Conservation (phyloP, 2,329 filamentous ascomycete species). For the Phialemoniopsis sp. region DNA sequence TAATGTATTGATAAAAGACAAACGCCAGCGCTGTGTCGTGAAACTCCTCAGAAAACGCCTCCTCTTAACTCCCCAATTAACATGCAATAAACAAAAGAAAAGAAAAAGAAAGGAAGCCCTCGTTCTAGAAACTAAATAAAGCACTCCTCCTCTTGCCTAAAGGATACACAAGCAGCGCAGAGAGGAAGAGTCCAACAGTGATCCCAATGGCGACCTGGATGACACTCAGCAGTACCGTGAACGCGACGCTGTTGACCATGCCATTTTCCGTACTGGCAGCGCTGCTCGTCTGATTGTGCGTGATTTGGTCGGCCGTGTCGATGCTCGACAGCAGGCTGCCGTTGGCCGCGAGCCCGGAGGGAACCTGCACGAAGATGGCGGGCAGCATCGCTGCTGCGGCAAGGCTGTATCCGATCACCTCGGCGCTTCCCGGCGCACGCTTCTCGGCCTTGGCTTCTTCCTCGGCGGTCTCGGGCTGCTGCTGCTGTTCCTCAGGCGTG, state of each 20-base stretch:
- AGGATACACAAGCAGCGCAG: slow-evolving; percentile 50
- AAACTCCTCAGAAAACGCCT: too few relatives aligned
- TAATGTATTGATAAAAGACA: too few relatives aligned
- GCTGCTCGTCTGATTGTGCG: slow-evolving; percentile 31
- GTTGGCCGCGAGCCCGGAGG: slow-evolving; percentile 56
- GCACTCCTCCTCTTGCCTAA: slow-evolving; percentile 55
- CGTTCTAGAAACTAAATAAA: slow-evolving; percentile 45
- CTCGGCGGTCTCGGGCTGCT: slow-evolving; percentile 11
- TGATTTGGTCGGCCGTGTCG: slow-evolving; percentile 50
- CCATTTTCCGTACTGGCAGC: slow-evolving; percentile 13
- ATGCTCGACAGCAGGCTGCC: slow-evolving; percentile 57
- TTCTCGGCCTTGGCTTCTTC: slow-evolving; percentile 9
- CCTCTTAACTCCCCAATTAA: too few relatives aligned
- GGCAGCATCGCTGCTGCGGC: slow-evolving; percentile 83
- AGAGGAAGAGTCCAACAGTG: slow-evolving; percentile 56
- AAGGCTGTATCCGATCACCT: slow-evolving; percentile 62
- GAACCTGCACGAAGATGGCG: slow-evolving; percentile 74
- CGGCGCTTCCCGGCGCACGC: slow-evolving; percentile 23
- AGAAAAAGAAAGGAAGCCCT: too few relatives aligned
- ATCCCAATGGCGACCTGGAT: slow-evolving; percentile 60
- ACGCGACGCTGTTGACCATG: slow-evolving; percentile 38
- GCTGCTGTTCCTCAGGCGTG: slow-evolving; percentile 2
- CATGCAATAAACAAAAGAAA: too few relatives aligned
- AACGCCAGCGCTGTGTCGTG: too few relatives aligned
- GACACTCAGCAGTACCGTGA: slow-evolving; percentile 52